Percentiles rank a stretch among this genome's conserved stretches.
These are phyloP conservation scores for Phaffia tasmanica DNA, from an alignment of 768 basidiomycete genomes.

Conservation along the genomic window DNA sequence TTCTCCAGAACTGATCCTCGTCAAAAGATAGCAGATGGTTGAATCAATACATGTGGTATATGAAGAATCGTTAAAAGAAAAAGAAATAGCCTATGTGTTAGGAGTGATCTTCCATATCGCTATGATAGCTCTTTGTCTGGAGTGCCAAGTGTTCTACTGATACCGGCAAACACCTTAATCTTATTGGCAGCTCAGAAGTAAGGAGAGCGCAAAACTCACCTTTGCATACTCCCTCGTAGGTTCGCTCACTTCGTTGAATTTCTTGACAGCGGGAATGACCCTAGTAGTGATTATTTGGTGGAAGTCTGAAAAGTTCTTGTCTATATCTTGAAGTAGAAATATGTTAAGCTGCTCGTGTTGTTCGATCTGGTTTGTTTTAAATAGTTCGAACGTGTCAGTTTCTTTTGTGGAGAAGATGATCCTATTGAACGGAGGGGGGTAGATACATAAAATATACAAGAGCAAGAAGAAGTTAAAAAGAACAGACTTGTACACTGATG, in stretches of 20 bases:
- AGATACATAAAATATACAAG: too few species aligned
- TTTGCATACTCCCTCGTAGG: conserved; percentile 82
- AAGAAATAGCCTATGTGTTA: background rate
- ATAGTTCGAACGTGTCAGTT: too few species aligned
- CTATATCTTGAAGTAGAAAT: conserved; percentile 82
- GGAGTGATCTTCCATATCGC: background rate
- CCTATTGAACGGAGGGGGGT: too few species aligned
- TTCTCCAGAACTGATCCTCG: conserved; percentile 77
- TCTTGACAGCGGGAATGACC: conserved; percentile 76
- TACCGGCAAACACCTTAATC: too few species aligned
- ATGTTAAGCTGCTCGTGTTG: conserved; percentile 94
- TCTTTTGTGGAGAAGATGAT: too few species aligned
- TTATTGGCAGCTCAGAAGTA: background rate
- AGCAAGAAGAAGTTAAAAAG: too few species aligned
- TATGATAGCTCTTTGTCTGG: background rate
- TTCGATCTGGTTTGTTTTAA: conserved; percentile 53
- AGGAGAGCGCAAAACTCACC: conserved; percentile 43
- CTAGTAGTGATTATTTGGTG: conserved; percentile 70
- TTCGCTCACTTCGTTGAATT: conserved; percentile 74
- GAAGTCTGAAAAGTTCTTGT: conserved; percentile 83
- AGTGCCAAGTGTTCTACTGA: background rate
- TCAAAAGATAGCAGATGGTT: background rate
- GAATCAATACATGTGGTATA: background rate
- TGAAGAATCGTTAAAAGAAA: background rate
- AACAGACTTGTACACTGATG: too few species aligned